phyloP scores from a whole-genome alignment of 495 filamentous ascomycete genomes.

The Tuber indicum region DNA sequence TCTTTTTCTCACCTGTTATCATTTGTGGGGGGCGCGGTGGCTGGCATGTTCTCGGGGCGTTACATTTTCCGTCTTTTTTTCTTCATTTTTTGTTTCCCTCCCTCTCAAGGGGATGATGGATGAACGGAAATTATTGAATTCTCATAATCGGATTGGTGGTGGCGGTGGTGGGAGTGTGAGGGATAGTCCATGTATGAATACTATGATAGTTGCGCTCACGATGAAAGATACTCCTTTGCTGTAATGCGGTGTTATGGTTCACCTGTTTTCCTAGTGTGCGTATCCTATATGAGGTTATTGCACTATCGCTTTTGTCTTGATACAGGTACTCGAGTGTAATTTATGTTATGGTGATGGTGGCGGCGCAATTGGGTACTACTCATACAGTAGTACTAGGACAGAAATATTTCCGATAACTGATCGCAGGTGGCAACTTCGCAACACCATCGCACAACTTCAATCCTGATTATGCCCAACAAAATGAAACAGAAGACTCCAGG shows the following conservation, averaged over 20 bases:
- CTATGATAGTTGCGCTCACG: not conserved
- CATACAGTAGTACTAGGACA: no score
- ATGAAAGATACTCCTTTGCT: not conserved
- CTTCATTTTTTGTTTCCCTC: not conserved
- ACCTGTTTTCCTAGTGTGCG: not conserved
- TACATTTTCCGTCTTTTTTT: not conserved
- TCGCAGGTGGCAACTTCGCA: no score
- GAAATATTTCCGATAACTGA: no score
- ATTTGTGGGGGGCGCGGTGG: slow-evolving; percentile 1
- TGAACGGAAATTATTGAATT: not conserved
- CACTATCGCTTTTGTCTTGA: not conserved
- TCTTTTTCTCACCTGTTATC: not conserved
- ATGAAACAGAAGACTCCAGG: no score
- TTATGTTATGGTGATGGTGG: not conserved
- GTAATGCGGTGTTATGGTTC: not conserved
- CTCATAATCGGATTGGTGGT: not conserved
- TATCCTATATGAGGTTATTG: not conserved
- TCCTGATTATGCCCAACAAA: no score
- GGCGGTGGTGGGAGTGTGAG: not conserved
- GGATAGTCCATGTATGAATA: not conserved
- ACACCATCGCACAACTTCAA: no score
- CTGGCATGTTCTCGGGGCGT: not conserved
- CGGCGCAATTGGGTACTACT: not conserved
- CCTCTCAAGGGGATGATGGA: not conserved
- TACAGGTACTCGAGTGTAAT: not conserved